phyloP scores from a whole-genome alignment of 768 basidiomycete species.

The Calocybe gangraenosa region DNA sequence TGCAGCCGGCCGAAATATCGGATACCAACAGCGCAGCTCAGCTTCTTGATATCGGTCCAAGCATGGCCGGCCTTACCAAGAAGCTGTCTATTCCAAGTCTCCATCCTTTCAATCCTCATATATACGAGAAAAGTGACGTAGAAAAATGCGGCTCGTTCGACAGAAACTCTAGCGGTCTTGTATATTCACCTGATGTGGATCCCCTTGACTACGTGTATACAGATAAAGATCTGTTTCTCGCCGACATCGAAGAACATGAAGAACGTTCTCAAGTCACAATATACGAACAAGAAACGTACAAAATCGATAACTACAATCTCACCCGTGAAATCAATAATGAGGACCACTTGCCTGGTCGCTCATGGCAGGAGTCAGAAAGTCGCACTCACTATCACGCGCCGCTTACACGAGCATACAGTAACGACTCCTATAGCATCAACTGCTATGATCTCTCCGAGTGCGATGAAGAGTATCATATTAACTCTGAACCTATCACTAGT shows the following conservation, averaged over 20 bases:
- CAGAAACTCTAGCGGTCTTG: background rate
- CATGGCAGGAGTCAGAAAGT: constrained; percentile 7
- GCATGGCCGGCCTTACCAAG: too few species aligned
- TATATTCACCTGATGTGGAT: constrained; percentile 8
- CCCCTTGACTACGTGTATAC: constrained; percentile 13
- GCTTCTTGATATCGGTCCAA: too few species aligned
- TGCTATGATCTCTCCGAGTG: background rate
- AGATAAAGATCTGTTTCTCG: background rate
- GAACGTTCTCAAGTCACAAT: background rate
- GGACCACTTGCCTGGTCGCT: background rate
- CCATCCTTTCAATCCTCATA: too few species aligned
- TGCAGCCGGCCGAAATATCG: too few species aligned
- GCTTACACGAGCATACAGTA: background rate
- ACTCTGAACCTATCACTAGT: background rate
- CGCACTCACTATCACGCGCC: background rate
- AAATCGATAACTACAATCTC: background rate
- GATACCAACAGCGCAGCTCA: too few species aligned
- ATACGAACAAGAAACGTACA: background rate
- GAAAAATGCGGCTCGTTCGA: too few species aligned
- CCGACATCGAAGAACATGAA: background rate
- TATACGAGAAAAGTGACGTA: too few species aligned
- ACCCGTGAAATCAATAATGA: background rate
- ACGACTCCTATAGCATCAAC: background rate
- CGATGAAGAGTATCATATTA: background rate
- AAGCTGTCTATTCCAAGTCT: too few species aligned